Evolutionary conservation across 2,329 filamentous ascomycete genomes (phyloP), one percentile per base, ranked within the genome.

Genomic region (Xylaria sp.): DNA sequence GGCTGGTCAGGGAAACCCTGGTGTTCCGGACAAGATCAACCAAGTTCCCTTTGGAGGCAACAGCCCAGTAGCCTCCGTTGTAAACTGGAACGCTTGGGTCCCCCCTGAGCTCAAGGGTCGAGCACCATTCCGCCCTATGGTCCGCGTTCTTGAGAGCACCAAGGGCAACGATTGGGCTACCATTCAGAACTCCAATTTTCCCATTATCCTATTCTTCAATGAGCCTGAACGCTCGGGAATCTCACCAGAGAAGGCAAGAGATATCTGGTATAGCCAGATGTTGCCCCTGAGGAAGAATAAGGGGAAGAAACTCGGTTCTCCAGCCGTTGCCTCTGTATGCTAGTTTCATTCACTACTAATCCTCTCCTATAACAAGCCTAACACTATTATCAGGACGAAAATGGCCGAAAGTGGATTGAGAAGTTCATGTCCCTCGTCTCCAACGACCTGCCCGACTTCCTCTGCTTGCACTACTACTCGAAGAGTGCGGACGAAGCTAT

Each of bases 171-270:
- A 79, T 41, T 81, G 78, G 77, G 58, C 38, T 11, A 69, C 58
- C 8, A 68, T 71, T 11, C 61, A 70, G 47, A 61, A 64, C 48
- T 53, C 65, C 9, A 59, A 61, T 25, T 63, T 49, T 11, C 64
- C 72, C 7, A 65, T 80, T 31, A 72, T 81, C 10, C 77, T 80
- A 62, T 81, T 76, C 64, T 77, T 80, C 74, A 81, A 81, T 65
- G 79, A 81, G 68, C 79, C 79, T 6, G 78, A 81, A 60, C 73
- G 77, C 49, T 73, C 73, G 13, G 73, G 77, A 17, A 68, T 72
- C 66, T 17, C 67, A 70, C 51, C 70, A 1, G 66, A 74, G 58
- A 67, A 75, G 54, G 79, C 79, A 8, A 77, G 74, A 6, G 68
- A 74, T 9, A 68, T 74, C 56, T 82, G 78, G 78, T 65, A 67